A percentile compares a stretch with the other conserved stretches of the same genome.
These are phyloP conservation scores for Didymella pomorum DNA, from an alignment of 2,329 filamentous ascomycete species.

Conservation along the genomic window DNA sequence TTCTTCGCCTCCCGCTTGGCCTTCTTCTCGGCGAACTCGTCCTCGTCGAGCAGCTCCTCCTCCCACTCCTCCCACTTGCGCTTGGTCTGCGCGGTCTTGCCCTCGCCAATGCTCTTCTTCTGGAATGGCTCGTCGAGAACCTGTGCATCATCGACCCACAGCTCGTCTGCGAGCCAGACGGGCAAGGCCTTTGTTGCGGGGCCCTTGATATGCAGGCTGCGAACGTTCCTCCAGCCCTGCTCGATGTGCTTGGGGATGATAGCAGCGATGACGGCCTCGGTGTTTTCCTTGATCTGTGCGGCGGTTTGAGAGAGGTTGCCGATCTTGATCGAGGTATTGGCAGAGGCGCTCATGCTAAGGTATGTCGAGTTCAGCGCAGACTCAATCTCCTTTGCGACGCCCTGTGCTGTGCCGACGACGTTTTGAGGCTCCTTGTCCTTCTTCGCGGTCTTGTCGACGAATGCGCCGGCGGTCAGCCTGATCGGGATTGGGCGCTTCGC, in stretches of 20 bases:
- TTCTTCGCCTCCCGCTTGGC: conserved; percentile 62
- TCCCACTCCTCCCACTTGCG: conserved; percentile 52
- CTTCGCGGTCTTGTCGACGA: conserved; percentile 63
- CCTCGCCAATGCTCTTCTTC: conserved; percentile 35
- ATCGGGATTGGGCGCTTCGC: conserved; percentile 88
- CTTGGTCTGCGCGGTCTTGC: conserved; percentile 45
- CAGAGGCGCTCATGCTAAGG: conserved; percentile 79
- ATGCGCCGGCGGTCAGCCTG: conserved; percentile 69
- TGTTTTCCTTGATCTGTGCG: conserved; percentile 81
- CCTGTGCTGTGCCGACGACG: conserved; percentile 64
- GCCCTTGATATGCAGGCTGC: conserved; percentile 88
- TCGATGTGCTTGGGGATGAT: conserved; percentile 82
- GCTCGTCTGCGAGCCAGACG: conserved; percentile 91
- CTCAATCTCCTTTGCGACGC: conserved; percentile 82
- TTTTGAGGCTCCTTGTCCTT: conserved; percentile 45
- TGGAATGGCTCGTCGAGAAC: conserved; percentile 65
- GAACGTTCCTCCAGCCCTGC: conserved; percentile 87
- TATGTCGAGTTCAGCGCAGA: conserved; percentile 79
- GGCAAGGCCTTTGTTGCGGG: conserved; percentile 87
- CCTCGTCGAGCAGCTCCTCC: conserved; percentile 48
- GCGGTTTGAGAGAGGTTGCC: conserved; percentile 77
- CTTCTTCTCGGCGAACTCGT: conserved; percentile 46
- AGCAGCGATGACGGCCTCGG: conserved; percentile 68
- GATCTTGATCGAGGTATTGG: conserved; percentile 81
- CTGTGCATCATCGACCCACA: conserved; percentile 83